phyloP scores from a whole-genome alignment of 331 rosid genomes.

The Pyracantha coccinea region DNA sequence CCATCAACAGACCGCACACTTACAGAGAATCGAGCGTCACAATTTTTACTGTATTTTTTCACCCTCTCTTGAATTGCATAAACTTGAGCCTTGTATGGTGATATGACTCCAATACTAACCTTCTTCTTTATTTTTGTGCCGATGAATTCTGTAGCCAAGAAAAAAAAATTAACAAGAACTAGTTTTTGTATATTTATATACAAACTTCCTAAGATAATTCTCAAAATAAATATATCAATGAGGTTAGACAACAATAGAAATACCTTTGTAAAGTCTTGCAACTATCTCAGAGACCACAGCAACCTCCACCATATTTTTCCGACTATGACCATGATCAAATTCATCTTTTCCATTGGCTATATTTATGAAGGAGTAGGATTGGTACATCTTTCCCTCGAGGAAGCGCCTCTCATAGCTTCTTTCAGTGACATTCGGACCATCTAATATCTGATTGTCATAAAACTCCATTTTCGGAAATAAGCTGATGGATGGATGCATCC shows the following conservation, averaged over 20 bases:
- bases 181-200: background rate
- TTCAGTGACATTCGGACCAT: constrained; percentile 24
- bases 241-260: background rate
- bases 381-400: constrained; percentile 33
- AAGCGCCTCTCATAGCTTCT: constrained; percentile 29
- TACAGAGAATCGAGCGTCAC: constrained; percentile 16
- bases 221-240: background rate
- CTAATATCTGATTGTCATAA: constrained; percentile 28
- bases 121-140: constrained; percentile 21
- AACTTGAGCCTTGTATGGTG: constrained; percentile 65
- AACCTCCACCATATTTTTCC: constrained; percentile 44
- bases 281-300: constrained; percentile 45
- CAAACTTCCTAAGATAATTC: background rate
- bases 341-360: constrained; percentile 42
- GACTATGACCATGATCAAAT: constrained; percentile 21
- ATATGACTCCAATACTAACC: constrained; percentile 49
- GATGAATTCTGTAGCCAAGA: constrained; percentile 20
- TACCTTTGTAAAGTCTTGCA: constrained; percentile 37
- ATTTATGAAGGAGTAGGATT: constrained; percentile 43
- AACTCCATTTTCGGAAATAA: constrained; percentile 45
- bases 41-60: constrained; percentile 12
- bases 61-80: constrained; percentile 34
- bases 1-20: constrained; percentile 61
- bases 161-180: background rate
- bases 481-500: constrained; percentile 60